Evolutionary conservation across 805 yeast genomes (phyloP).

Genomic region (Blastobotrys parvus): DNA sequence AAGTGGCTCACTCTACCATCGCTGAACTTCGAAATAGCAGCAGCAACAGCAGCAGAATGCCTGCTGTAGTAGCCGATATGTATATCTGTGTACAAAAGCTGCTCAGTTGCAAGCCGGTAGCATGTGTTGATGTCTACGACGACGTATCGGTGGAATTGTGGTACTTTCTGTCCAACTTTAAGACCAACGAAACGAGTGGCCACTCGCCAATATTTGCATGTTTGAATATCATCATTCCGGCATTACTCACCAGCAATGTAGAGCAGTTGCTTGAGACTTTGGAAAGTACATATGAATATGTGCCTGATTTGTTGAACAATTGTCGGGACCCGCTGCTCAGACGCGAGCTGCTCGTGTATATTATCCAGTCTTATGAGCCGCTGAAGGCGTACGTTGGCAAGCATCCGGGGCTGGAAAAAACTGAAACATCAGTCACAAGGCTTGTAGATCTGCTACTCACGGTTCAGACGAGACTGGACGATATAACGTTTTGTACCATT

Average conservation of each 20-base stretch:
- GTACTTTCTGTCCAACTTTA: neutral
- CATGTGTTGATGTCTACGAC: neutral
- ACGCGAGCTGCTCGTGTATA: neutral
- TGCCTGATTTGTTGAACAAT: neutral
- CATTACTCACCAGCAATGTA: neutral
- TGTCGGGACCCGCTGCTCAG: neutral
- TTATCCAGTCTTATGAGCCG: neutral
- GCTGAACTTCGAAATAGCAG: no score
- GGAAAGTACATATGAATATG: neutral
- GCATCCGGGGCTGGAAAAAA: no score
- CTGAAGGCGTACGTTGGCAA: no score
- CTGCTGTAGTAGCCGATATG: neutral
- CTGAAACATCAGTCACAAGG: no score
- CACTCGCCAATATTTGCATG: neutral
- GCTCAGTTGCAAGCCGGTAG: neutral
- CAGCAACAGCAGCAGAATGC: neutral
- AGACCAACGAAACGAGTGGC: conserved; percentile 1
- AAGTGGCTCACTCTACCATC: no score
- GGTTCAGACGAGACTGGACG: no score
- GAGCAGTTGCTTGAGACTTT: neutral
- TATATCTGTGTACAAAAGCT: neutral
- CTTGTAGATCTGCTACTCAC: no score
- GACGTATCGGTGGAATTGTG: neutral
- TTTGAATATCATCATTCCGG: neutral
- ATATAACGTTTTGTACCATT: no score